Evolutionary conservation across 345 rosid genomes (phyloP).

Genomic region (Populus ilicifolia): DNA sequence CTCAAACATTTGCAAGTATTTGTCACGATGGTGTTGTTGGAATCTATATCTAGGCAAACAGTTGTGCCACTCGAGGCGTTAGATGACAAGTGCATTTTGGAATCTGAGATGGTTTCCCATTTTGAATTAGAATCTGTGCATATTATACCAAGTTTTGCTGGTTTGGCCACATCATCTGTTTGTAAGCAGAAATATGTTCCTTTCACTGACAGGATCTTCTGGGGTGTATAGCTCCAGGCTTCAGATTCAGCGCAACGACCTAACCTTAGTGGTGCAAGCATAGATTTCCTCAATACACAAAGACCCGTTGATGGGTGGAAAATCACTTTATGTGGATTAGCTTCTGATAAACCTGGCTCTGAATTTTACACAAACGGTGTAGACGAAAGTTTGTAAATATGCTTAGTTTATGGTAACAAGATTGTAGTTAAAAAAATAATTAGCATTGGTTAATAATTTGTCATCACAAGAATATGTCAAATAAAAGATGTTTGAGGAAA

Average conservation of each 20-base stretch:
- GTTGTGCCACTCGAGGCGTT: slow-evolving; percentile 33
- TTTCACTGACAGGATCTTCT: slow-evolving; percentile 37
- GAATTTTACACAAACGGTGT: slow-evolving; percentile 10
- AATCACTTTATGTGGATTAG: slow-evolving; percentile 51
- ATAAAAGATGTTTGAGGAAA: too few species aligned
- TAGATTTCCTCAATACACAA: slow-evolving; percentile 50
- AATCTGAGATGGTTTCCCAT: slow-evolving; percentile 73
- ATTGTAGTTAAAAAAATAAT: too few species aligned
- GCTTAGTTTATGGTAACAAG: too few species aligned
- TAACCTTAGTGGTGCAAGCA: slow-evolving; percentile 38
- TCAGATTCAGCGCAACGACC: slow-evolving; percentile 75
- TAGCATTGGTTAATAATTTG: too few species aligned
- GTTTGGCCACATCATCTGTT: slow-evolving; percentile 37
- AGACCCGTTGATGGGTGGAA: slow-evolving; percentile 80
- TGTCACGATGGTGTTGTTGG: slow-evolving; percentile 35
- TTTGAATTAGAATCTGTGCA: slow-evolving; percentile 45
- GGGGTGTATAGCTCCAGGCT: slow-evolving; percentile 60
- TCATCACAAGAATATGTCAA: too few species aligned
- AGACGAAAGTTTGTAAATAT: too few species aligned
- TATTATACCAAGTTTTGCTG: slow-evolving; percentile 40
- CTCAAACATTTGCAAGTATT: slow-evolving; percentile 54
- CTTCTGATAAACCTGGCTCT: slow-evolving; percentile 75
- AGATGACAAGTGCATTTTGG: slow-evolving; percentile 73
- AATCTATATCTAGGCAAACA: slow-evolving; percentile 73
- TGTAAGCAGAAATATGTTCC: slow-evolving; percentile 70